These are phyloP conservation scores for Coemansia guatemalensis DNA, from an alignment of 192 early-diverging fungal species.

Conservation along the genomic window DNA sequence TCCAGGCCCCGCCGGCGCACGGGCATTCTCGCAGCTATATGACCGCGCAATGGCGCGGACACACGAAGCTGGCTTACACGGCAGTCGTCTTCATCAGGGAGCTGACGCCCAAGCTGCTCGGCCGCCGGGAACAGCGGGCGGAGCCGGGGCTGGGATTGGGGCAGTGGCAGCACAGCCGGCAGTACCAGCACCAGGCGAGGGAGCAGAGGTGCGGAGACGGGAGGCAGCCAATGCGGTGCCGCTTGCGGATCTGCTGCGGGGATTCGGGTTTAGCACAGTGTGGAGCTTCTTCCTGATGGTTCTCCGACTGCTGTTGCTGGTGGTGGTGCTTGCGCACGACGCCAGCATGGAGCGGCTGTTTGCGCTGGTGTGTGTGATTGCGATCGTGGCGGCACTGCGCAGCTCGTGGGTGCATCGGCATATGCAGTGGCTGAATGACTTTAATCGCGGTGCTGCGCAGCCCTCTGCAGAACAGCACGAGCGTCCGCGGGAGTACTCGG, in stretches of 20 bases:
- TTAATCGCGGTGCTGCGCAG: background rate
- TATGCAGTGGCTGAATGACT: slow-evolving; percentile 7
- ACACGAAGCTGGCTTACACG: background rate
- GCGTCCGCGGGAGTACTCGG: slow-evolving; percentile 22
- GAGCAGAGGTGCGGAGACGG: background rate
- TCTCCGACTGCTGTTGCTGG: slow-evolving; percentile 34
- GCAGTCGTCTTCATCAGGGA: background rate
- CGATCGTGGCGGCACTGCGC: slow-evolving; percentile 16
- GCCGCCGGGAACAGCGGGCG: too few relatives aligned
- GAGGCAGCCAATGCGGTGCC: slow-evolving; percentile 2
- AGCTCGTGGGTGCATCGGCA: slow-evolving; percentile 27
- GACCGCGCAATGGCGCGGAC: background rate
- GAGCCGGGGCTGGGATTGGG: too few relatives aligned
- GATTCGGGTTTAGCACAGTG: slow-evolving; percentile 27
- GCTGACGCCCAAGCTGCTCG: background rate
- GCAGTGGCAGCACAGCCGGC: background rate
- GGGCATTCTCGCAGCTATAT: too few relatives aligned
- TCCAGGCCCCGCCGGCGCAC: too few relatives aligned
- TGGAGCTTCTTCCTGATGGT: slow-evolving; percentile 36
- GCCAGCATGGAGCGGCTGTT: slow-evolving; percentile 37
- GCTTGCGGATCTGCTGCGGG: slow-evolving; percentile 24
- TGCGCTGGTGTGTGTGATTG: slow-evolving; percentile 14
- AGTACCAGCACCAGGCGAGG: background rate
- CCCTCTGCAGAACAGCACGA: background rate
- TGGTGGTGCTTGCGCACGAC: slow-evolving; percentile 41